phyloP scores from a whole-genome alignment of 2,329 filamentous ascomycete species.

The Fusarium virguliforme region DNA sequence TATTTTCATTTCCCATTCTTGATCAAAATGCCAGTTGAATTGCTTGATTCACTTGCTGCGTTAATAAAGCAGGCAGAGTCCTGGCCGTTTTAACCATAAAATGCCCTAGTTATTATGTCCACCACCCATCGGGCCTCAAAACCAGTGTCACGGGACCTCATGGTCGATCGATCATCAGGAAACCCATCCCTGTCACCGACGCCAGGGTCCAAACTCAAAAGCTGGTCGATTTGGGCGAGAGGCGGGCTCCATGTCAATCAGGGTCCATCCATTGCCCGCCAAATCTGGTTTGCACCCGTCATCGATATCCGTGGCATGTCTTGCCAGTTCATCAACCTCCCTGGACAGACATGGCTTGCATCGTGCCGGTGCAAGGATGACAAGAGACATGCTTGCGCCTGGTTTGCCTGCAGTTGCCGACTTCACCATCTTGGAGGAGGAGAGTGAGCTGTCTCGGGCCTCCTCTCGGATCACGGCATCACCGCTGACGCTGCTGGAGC shows the following conservation, averaged over 20 bases:
- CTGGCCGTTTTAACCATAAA: neutral
- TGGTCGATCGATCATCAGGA: neutral
- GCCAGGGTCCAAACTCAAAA: conserved; percentile 25
- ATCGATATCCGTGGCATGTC: conserved; percentile 28
- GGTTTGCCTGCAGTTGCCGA: neutral
- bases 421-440: neutral
- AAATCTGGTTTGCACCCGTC: conserved; percentile 27
- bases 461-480: neutral
- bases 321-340: conserved; percentile 11
- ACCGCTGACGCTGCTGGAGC: conserved; percentile 5
- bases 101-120: neutral
- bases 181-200: conserved; percentile 2
- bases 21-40: neutral
- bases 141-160: neutral
- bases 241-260: conserved; percentile 30
- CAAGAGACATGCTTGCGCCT: neutral
- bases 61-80: neutral
- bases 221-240: conserved; percentile 25
- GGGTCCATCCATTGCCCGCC: conserved; percentile 31
- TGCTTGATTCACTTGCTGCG: neutral
- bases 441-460: neutral
- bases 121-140: neutral
- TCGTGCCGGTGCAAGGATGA: neutral
- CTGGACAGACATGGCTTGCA: neutral
- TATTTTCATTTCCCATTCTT: conserved; percentile 7